Base-by-base conservation (phyloP, 1,284 basidiomycete species). In the Moesziomyces antarcticus region DNA sequence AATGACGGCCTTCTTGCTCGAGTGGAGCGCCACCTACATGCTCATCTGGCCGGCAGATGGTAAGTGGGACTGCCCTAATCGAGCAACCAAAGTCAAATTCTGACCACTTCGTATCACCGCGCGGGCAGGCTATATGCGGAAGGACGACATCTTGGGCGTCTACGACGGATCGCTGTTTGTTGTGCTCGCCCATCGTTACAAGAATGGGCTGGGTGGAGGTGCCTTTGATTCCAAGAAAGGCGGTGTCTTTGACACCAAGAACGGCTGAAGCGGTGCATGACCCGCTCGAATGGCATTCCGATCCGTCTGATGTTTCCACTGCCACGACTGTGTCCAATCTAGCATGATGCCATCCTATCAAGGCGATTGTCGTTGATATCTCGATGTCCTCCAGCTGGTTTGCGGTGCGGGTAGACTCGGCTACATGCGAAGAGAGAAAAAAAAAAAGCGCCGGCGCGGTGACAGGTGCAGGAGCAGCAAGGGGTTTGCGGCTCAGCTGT, bases 61-160 rank as follows among this genome's bases (percentile, higher is more conserved):
- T 75, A 42, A 60, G 73, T 68, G 1, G 35, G 20, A 2, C 25
- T 27, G 25, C 25, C 25, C 6, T 27, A 8, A 27, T 7, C 25
- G 7, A 25, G 35, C 53, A 8, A 3, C 3, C 8, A 33, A 13
- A 40, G 35, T 20, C 35, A 13, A 33, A 33, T 22, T 8, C 21
- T 18, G 21, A 30, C 30, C 30, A 18, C 30, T 41, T 54, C 22
- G 14, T 50, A 2, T 16, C n/a, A 18, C n/a, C 6, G 14, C 37
- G 6, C 18, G 4, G 16, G 16, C 46, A 75, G 77, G 77, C 21
- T 76, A 77, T 43, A 76, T 78, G 74, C 55, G 51, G 18, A 75
- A 73, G 56, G 77, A 78, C 21, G 77, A 78, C 49, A 77, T 78
- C 20, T 33, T 76, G 6, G 75, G 75, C 41, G 58, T 77, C 44